Conservation (phyloP, 1,139 yeast species). For the Debaryomyces fabryi region DNA sequence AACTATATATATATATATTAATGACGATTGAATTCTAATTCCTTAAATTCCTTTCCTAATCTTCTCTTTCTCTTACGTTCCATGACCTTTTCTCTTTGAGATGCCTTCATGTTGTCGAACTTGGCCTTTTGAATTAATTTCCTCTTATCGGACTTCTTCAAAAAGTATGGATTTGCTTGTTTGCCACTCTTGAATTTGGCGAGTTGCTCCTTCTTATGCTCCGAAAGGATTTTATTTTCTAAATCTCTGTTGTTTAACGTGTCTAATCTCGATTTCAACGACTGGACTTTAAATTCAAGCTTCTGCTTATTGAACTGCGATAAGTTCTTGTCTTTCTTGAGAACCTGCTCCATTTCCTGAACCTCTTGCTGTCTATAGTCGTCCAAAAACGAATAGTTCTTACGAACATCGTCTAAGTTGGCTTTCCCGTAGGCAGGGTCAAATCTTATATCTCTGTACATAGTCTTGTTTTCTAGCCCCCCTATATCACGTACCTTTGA, state of each 20-base stretch:
- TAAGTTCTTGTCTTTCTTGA: slow-evolving; percentile 60
- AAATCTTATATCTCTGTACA: slow-evolving; percentile 81
- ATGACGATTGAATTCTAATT: slow-evolving; percentile 50
- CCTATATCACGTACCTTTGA: slow-evolving; percentile 72
- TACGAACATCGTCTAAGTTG: slow-evolving; percentile 63
- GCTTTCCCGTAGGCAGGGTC: slow-evolving; percentile 89
- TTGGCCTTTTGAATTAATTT: slow-evolving; percentile 87
- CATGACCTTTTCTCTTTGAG: slow-evolving; percentile 84
- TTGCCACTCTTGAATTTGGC: slow-evolving; percentile 50
- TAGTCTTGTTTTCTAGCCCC: slow-evolving; percentile 56
- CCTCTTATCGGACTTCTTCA: slow-evolving; percentile 81
- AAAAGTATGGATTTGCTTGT: slow-evolving; percentile 55
- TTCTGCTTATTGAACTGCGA: slow-evolving; percentile 53
- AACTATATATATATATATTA: slow-evolving; percentile 6
- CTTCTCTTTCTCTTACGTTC: slow-evolving; percentile 94
- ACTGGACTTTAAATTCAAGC: slow-evolving; percentile 55
- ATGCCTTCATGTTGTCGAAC: slow-evolving; percentile 79
- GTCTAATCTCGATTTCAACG: slow-evolving; percentile 75
- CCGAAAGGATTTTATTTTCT: slow-evolving; percentile 63
- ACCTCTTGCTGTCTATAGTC: slow-evolving; percentile 80
- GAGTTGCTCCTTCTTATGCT: slow-evolving; percentile 52
- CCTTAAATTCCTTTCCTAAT: slow-evolving; percentile 86
- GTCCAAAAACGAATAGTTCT: slow-evolving; percentile 82
- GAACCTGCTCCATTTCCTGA: slow-evolving; percentile 54
- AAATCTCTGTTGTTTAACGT: slow-evolving; percentile 76